Base-by-base conservation (phyloP, 305 asterid genomes). In the Solanum hybrid region DNA sequence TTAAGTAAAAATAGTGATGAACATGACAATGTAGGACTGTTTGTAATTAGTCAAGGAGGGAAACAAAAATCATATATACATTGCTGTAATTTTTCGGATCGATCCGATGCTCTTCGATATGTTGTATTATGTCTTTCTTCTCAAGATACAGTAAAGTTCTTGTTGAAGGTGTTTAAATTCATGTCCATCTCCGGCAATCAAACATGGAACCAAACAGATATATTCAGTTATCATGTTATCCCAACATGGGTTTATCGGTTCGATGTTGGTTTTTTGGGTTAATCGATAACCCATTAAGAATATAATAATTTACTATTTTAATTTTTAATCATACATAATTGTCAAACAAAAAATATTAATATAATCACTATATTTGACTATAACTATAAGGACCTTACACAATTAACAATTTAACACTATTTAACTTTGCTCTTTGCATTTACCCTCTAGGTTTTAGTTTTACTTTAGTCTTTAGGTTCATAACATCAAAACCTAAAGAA, bases 1-100 rank as follows among this genome's bases (percentile, higher is more conserved):
- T 95, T 31, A 87, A 90, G 91, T 94, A 81, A 87, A 80, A 38
- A 17, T 29, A 36, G 77, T 76, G 85, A 57, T 85, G 88, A 32
- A 32, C 27, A 57, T 57, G 88, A 3, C 22, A 85, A 32, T 32
- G 32, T 85, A 85, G 88, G 77, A 27, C 32, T 4, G 45, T 11
- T 57, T 85, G 88, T 85, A 85, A 85, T 57, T 85, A 85, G 88
- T 22, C 3, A 11, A 84, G 45, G 88, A 6, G 32, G 32, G n/a
- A 82, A 27, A 82, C 2, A 51, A 33, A 57, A 7, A 85, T 85
- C 45, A 32, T 85, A 20, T 20, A 22, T 57, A 57, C 88, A 31
- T 85, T 85, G 45, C 39, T 85, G 39, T 85, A 22, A 24, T 85
- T 85, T 57, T 32, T 36, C 26, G 5, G 29, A 31, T 85, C 27